Conservation (phyloP, 2,329 filamentous ascomycete genomes). For the Raffaelea albimanens region DNA sequence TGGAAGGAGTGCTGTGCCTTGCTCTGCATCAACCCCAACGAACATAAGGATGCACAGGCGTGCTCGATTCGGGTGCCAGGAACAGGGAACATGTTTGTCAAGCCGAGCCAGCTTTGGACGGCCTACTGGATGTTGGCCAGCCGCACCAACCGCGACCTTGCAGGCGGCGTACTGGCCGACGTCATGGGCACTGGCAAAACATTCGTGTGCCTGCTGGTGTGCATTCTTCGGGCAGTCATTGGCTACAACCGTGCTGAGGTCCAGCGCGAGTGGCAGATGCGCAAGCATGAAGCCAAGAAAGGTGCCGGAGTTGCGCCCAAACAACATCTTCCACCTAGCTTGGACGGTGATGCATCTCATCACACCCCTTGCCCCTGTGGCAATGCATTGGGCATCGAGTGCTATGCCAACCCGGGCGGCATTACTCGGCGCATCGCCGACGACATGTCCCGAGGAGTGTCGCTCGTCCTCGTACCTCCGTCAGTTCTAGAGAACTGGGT, state of each 20-base stretch:
- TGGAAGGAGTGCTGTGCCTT: constrained; percentile 14
- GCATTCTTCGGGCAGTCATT: constrained; percentile 12
- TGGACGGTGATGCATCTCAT: neutral
- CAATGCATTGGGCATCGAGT: constrained; percentile 14
- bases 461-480: constrained; percentile 13
- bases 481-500: constrained; percentile 16
- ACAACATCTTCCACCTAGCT: constrained; percentile 7
- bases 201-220: constrained; percentile 12
- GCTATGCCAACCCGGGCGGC: constrained; percentile 15
- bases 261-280: constrained; percentile 14
- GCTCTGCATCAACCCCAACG: constrained; percentile 10
- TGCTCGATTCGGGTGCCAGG: constrained; percentile 13
- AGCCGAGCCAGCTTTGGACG: constrained; percentile 15
- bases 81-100: constrained; percentile 13
- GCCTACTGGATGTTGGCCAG: constrained; percentile 15
- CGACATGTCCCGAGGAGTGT: constrained; percentile 11
- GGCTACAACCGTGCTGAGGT: constrained; percentile 15
- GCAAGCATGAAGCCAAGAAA: constrained; percentile 9
- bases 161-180: constrained; percentile 15
- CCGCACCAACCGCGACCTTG: constrained; percentile 11
- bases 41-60: constrained; percentile 11
- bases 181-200: constrained; percentile 17
- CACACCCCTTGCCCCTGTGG: constrained; percentile 11
- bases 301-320: constrained; percentile 4
- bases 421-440: constrained; percentile 14